phyloP scores from a whole-genome alignment of 306 rosid genomes.

The Dryas octopetala region DNA sequence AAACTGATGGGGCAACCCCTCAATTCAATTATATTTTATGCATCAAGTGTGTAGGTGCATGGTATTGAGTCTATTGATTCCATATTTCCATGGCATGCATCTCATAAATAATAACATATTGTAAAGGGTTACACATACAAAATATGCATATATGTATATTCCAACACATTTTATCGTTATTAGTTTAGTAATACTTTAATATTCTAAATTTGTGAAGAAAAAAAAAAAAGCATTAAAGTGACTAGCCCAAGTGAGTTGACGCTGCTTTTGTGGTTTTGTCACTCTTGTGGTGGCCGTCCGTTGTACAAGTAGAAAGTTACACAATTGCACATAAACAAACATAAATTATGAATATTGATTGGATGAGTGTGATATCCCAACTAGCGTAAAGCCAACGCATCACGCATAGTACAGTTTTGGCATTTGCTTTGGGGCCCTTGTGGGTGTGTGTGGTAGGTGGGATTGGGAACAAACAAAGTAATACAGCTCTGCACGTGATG shows the following conservation, averaged over 20 bases:
- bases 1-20: background rate
- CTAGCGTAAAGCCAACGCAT: conserved; percentile 5
- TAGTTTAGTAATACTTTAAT: too few relatives aligned
- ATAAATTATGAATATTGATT: background rate
- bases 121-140: too few relatives aligned
- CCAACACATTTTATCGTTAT: too few relatives aligned
- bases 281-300: background rate
- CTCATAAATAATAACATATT: too few relatives aligned
- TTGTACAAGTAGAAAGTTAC: background rate
- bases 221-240: too few relatives aligned
- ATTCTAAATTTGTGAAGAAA: too few relatives aligned
- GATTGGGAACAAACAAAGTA: background rate
- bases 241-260: too few relatives aligned
- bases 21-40: background rate
- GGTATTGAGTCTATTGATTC: background rate
- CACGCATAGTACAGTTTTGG: background rate
- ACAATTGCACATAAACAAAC: background rate
- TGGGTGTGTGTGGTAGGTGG: background rate
- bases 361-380: background rate
- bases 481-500: conserved; percentile 14
- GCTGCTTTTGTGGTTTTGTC: too few relatives aligned
- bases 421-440: background rate
- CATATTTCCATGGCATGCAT: background rate
- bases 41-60: background rate
- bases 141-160: too few relatives aligned